These are phyloP conservation scores for Amoebophrya sp. DNA, from an alignment of 169 alveolate genomes.

Conservation along the genomic window DNA sequence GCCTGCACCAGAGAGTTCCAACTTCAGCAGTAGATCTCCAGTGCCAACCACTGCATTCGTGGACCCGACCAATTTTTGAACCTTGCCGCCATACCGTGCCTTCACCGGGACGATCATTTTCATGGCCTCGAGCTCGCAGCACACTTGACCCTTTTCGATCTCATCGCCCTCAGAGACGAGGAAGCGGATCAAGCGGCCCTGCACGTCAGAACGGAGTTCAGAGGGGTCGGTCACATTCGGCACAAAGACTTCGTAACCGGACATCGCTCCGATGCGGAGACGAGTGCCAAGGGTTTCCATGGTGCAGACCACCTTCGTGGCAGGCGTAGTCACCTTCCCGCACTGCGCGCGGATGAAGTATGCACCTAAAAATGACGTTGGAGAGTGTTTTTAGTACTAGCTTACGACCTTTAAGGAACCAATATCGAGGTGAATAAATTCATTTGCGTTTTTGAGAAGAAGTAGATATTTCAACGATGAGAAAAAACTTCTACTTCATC, in stretches of 20 bases:
- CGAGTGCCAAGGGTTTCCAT: not conserved
- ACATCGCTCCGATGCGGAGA: not conserved
- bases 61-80: not conserved
- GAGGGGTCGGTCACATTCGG: slow-evolving; percentile 17
- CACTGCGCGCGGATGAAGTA: not conserved
- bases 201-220: slow-evolving; percentile 2
- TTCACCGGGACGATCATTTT: slow-evolving; percentile 23
- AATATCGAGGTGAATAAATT: too few relatives aligned
- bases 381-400: too few relatives aligned
- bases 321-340: not conserved
- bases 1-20: not conserved
- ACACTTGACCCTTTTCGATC: not conserved
- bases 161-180: not conserved
- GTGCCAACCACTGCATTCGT: not conserved
- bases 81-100: not conserved
- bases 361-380: too few relatives aligned
- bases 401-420: too few relatives aligned
- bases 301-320: not conserved
- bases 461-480: too few relatives aligned
- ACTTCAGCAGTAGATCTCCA: not conserved
- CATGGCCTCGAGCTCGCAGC: slow-evolving; percentile 13
- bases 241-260: not conserved
- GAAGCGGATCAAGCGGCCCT: slow-evolving; percentile 10
- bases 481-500: too few relatives aligned
- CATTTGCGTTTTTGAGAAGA: too few relatives aligned